phyloP scores from a whole-genome alignment of 2,329 filamentous ascomycete genomes.

The Colletotrichum graminicola region DNA sequence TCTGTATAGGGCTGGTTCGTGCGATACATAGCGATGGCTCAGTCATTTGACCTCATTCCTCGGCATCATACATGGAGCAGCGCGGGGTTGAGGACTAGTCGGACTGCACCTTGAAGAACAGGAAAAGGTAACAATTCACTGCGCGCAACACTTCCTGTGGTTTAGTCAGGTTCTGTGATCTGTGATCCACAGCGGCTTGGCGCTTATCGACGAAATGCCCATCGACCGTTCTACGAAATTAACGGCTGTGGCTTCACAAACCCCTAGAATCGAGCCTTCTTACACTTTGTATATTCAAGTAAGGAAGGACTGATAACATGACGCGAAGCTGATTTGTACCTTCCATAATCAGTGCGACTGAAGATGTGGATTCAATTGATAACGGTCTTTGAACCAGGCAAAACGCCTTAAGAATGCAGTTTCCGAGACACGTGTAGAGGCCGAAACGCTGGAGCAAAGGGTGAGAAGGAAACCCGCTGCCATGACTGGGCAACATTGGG shows the following conservation, averaged over 20 bases:
- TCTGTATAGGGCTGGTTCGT: neutral
- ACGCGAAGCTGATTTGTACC: neutral
- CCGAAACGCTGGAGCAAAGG: neutral
- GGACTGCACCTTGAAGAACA: neutral
- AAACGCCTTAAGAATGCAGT: constrained; percentile 12
- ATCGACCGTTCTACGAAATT: neutral
- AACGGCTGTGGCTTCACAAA: no score
- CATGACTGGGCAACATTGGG: neutral
- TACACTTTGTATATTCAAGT: neutral
- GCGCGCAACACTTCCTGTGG: neutral
- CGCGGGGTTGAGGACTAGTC: neutral
- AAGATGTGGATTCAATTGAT: constrained; percentile 12
- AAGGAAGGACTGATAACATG: neutral
- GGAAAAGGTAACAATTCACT: neutral
- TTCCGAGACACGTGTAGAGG: neutral
- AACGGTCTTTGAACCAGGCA: constrained; percentile 5
- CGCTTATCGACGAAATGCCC: neutral
- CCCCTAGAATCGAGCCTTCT: neutral
- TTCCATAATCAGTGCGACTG: constrained; percentile 1
- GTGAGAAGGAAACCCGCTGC: neutral
- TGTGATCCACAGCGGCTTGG: neutral
- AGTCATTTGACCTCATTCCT: constrained; percentile 7
- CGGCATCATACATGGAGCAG: neutral
- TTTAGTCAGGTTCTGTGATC: neutral
- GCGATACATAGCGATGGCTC: neutral